These are phyloP conservation scores for Xylariaceae sp. DNA, from an alignment of 2,329 filamentous ascomycete genomes.

Conservation along the genomic window DNA sequence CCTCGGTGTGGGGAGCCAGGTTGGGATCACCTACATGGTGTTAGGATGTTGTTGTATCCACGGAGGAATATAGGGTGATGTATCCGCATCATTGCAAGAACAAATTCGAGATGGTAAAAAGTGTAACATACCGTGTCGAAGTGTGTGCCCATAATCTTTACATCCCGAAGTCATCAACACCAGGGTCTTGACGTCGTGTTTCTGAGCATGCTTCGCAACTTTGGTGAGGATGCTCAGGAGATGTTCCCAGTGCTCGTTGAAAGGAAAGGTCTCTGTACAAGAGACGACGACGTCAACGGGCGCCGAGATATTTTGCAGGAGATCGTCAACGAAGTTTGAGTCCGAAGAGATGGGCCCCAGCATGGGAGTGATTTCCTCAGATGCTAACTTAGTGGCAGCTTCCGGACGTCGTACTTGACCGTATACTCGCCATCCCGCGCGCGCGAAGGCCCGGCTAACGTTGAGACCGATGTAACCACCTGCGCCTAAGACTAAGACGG, in stretches of 20 bases:
- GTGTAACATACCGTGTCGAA: conserved; percentile 23
- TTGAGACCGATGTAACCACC: conserved; percentile 47
- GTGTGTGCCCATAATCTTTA: conserved; percentile 44
- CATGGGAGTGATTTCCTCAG: conserved; percentile 38
- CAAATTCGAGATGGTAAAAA: too few relatives aligned
- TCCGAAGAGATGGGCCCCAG: conserved; percentile 35
- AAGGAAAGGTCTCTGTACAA: conserved; percentile 39
- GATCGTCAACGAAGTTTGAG: conserved; percentile 13
- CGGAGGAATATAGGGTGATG: too few relatives aligned
- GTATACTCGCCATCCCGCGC: conserved; percentile 42
- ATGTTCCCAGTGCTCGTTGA: conserved; percentile 37
- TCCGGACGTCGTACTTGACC: conserved; percentile 39
- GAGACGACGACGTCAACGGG: conserved; percentile 39
- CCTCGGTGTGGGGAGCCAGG: conserved; percentile 41
- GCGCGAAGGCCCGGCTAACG: conserved; percentile 41
- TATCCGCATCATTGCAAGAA: too few relatives aligned
- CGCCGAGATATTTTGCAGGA: conserved; percentile 22
- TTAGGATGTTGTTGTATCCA: too few relatives aligned
- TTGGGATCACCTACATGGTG: conserved; percentile 19
- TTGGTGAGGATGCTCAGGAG: conserved; percentile 32
- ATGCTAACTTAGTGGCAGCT: conserved; percentile 27
- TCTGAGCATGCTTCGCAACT: conserved; percentile 32
- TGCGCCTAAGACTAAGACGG: conserved; percentile 44
- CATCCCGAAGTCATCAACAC: conserved; percentile 46
- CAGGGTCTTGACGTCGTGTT: conserved; percentile 34